These are phyloP conservation scores for Malassezia pachydermatis DNA, from an alignment of 1,284 basidiomycete genomes.

Conservation along the genomic window DNA sequence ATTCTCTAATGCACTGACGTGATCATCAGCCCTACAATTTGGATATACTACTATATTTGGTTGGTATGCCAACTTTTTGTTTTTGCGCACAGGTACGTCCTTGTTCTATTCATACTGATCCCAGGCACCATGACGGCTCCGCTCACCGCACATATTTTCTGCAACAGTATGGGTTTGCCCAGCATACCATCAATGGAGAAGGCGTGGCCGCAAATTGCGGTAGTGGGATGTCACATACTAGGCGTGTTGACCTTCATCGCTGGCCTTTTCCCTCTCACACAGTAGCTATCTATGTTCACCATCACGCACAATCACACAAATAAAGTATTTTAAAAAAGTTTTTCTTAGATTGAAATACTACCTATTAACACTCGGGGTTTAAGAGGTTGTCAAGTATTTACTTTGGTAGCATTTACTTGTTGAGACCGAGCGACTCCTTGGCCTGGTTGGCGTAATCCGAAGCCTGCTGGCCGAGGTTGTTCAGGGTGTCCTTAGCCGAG, in stretches of 20 bases:
- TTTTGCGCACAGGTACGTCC: slow-evolving; percentile 54
- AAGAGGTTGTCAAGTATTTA: too few species aligned
- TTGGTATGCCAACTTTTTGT: slow-evolving; percentile 74
- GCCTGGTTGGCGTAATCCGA: slow-evolving; percentile 14
- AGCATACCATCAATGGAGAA: background rate
- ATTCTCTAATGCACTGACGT: slow-evolving; percentile 5
- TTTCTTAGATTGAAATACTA: background rate
- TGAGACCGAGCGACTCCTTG: slow-evolving; percentile 7
- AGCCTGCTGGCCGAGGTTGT: slow-evolving; percentile 1
- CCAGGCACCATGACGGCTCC: slow-evolving; percentile 43
- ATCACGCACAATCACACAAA: background rate
- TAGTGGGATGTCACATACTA: background rate
- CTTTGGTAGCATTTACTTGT: slow-evolving; percentile 2
- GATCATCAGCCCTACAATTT: slow-evolving; percentile 58
- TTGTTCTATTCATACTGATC: slow-evolving; percentile 65
- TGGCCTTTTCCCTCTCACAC: background rate
- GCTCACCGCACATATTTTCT: slow-evolving; percentile 67
- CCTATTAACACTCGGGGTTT: background rate
- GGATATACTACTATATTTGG: slow-evolving; percentile 84
- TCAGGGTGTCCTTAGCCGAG: slow-evolving; percentile 10
- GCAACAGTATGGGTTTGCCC: slow-evolving; percentile 84
- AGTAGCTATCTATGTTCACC: background rate
- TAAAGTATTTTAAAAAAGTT: background rate
- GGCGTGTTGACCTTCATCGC: background rate
- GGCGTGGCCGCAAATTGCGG: background rate